Evolutionary conservation across 345 rosid genomes (phyloP).

Genomic region (Hypericum perforatum): DNA sequence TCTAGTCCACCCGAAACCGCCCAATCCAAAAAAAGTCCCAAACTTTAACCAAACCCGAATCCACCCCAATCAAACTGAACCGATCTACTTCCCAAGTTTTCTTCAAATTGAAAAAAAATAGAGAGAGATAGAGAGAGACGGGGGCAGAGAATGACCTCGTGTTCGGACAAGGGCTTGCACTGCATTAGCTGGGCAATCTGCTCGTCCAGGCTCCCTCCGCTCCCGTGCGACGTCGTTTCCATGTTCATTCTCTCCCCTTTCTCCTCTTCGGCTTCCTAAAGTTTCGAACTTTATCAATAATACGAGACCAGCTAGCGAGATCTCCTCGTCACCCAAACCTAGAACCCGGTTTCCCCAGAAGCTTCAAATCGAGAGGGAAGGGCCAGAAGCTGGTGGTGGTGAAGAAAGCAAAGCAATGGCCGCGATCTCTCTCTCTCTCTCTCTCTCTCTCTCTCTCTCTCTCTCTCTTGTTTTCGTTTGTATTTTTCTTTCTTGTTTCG

Average conservation of each 20-base stretch:
- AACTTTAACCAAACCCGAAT: not conserved
- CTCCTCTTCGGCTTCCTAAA: not conserved
- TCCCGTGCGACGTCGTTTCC: conserved; percentile 39
- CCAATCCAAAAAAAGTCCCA: not conserved
- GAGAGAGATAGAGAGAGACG: not conserved
- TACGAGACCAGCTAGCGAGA: no score
- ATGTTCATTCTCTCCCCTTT: conserved; percentile 23
- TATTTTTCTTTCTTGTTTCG: no score
- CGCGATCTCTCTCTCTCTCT: no score
- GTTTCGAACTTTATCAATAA: no score
- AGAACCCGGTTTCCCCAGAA: no score
- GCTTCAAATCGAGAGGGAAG: no score
- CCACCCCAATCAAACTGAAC: not conserved
- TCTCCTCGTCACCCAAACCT: no score
- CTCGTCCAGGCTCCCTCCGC: conserved; percentile 27
- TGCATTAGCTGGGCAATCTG: conserved; percentile 51
- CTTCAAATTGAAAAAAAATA: not conserved
- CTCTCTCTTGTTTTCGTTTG: no score
- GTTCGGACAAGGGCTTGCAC: conserved; percentile 57
- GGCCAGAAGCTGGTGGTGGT: no score
- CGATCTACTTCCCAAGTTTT: not conserved
- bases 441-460: no score
- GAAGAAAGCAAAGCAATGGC: no score
- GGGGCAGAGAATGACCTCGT: conserved; percentile 21
- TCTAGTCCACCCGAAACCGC: conserved; percentile 9